Base-by-base conservation (phyloP, 441 rosid species). In the Geranium incanum region DNA sequence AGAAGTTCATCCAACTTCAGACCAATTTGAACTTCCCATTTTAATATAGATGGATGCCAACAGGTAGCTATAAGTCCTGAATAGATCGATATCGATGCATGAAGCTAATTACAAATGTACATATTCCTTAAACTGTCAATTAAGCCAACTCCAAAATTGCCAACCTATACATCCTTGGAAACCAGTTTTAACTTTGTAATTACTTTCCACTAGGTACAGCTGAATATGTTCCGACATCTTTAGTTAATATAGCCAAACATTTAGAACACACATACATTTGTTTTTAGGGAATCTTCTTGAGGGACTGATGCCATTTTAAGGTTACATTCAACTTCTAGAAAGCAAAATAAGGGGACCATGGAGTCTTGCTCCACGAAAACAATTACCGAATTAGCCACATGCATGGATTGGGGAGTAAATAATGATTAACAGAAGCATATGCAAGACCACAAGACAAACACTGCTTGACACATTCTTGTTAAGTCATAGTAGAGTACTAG, bases 41-140 rank as follows among this genome's bases (percentile, higher is more conserved):
- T 50, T n/a, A 50, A 50, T 50, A 13, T 50, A 50, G 16, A 50
- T 50, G 18, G 59, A 50, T 15, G 59, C 2, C 59, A 50, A 50
- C 16, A 41, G 48, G 48, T 41, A 41, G 48, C 48, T 4, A 12
- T 41, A 41, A 41, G 48, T 41, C 48, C 48, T 41, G 48, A 41
- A 41, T 6, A 41, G 7, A 50, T 50, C 18, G 5, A 50, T 41
- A 50, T 50, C 59, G 2, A 50, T 50, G 59, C 16, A 50, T 50
- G 59, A 50, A 50, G 59, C 18, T 50, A 50, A 50, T 50, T 50
- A 50, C 59, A 50, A 50, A 50, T 1, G 59, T 50, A 50, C 59
- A 50, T 12, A 3, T 50, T 50, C 57, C 4, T 50, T 50, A 50
- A 50, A 13, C 59, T n/a, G 59, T 50, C 16, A 13, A 50, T 50